Evolutionary conservation across 495 filamentous ascomycete species (phyloP).

Genomic region (Penicillium dipodomyicola): DNA sequence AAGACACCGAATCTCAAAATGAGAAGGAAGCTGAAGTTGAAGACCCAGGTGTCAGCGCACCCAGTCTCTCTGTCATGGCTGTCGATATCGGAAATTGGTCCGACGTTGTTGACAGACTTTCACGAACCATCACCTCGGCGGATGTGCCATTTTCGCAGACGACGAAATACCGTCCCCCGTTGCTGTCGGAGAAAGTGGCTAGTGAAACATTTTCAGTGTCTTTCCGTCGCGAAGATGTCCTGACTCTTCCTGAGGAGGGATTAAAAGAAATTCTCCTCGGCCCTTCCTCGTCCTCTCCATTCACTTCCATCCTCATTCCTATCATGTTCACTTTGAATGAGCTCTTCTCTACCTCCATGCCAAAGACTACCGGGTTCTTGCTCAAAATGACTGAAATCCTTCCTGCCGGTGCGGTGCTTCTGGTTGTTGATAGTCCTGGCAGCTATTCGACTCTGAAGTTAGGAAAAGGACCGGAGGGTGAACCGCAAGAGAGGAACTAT

Average conservation of each 20-base stretch:
- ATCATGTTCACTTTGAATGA: slow-evolving; percentile 97
- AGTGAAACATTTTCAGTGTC: slow-evolving; percentile 36
- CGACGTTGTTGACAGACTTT: slow-evolving; percentile 54
- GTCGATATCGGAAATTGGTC: slow-evolving; percentile 83
- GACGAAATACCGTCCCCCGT: slow-evolving; percentile 50
- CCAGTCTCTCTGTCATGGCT: slow-evolving; percentile 54
- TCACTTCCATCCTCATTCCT: slow-evolving; percentile 59
- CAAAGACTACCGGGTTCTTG: slow-evolving; percentile 71
- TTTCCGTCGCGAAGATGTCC: slow-evolving; percentile 63
- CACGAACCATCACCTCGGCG: slow-evolving; percentile 36
- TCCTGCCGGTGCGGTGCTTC: slow-evolving; percentile 59
- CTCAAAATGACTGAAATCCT: slow-evolving; percentile 58
- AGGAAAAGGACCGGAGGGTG: slow-evolving; percentile 37
- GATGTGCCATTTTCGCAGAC: slow-evolving; percentile 27
- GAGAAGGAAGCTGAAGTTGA: slow-evolving; percentile 1
- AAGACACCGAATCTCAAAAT: slow-evolving; percentile 1
- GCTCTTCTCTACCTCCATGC: slow-evolving; percentile 74
- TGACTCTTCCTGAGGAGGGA: slow-evolving; percentile 44
- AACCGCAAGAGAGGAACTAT: slow-evolving; percentile 63
- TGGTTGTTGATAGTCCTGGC: slow-evolving; percentile 91
- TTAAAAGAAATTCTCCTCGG: slow-evolving; percentile 41
- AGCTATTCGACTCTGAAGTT: slow-evolving; percentile 80
- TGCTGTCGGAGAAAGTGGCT: slow-evolving; percentile 43
- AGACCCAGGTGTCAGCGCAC: slow-evolving; percentile 1
- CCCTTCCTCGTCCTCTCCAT: slow-evolving; percentile 11